Evolutionary conservation across 441 rosid species (phyloP), one percentile per base, ranked within the genome.

Genomic region (Mallotus japonicus): DNA sequence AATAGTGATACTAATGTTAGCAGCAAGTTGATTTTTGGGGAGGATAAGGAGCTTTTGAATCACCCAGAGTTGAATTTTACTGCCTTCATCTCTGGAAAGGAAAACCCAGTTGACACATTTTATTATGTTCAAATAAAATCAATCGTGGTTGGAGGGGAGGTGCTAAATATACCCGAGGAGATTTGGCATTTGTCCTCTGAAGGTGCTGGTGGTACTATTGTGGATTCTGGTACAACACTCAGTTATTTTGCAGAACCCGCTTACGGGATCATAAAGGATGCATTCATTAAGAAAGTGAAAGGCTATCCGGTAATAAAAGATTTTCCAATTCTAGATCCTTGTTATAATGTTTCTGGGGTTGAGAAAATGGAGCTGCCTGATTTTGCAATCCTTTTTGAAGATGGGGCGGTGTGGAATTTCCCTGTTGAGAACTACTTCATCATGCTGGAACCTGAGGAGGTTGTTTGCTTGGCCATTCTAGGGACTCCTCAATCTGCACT

Each of bases 201-300:
- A 4, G 91, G 97, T 0, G 76, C 83, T 16, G 97, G 97, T 3
- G 99, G 99, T 0, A 89, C 97, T 1, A 94, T 94, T 79, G 88
- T 92, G n/a, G 97, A 94, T 78, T 92, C 99, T 0, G 99, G 99
- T 9, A 87, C 99, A 1, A 94, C 99, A 0, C 86, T 94, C 5
- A 92, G 91, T 77, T 94, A 94, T 71, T 92, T 94, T 40, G 85
- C 94, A 0, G 92, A 89, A n/a, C 99, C 97, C 1, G 95, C 90
- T 37, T 92, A 88, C 70, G 76, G 83, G 51, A 76, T 83, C n/a
- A 92, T 92, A 71, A 88, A 77, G 71, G 82, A 89, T 50, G 92
- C 92, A 71, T 86, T 94, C 69, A 72, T 82, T 3, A 84, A 77
- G 80, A 87, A 87, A 76, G 83, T 85, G 32, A 88, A 84, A 77